Conservation (phyloP, 441 rosid genomes). For the Eruca vesicaria region DNA sequence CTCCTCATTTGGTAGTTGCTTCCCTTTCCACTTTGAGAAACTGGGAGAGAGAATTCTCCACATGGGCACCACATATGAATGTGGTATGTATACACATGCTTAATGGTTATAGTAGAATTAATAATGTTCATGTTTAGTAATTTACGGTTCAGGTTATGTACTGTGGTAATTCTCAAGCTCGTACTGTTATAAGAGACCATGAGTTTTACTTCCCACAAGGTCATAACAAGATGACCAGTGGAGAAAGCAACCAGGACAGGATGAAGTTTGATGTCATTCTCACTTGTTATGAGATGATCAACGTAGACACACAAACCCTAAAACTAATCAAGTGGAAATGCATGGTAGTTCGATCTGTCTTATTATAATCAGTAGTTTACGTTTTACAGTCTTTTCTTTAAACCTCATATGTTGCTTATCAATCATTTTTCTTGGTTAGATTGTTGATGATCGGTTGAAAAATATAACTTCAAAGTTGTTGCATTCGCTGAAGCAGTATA, state of each 20-base stretch:
- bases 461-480: conserved; percentile 85
- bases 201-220: conserved; percentile 78
- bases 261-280: conserved; percentile 92
- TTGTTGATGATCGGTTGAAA: conserved; percentile 94
- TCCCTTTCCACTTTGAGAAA: conserved; percentile 93
- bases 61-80: conserved; percentile 95
- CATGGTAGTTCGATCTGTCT: conserved; percentile 58
- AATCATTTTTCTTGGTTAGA: conserved; percentile 45
- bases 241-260: conserved; percentile 70
- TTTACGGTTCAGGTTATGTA: conserved; percentile 68
- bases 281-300: conserved; percentile 93
- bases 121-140: neutral
- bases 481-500: conserved; percentile 64
- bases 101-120: neutral
- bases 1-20: conserved; percentile 84
- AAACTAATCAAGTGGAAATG: conserved; percentile 87
- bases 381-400: neutral
- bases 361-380: conserved; percentile 10
- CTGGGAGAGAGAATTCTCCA: conserved; percentile 90
- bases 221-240: conserved; percentile 47
- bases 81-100: conserved; percentile 59
- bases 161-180: conserved; percentile 72
- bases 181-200: conserved; percentile 73
- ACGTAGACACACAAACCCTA: conserved; percentile 59
- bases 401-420: conserved; percentile 28